Conservation (phyloP, 805 yeast genomes). For the Yarrowia sp. region DNA sequence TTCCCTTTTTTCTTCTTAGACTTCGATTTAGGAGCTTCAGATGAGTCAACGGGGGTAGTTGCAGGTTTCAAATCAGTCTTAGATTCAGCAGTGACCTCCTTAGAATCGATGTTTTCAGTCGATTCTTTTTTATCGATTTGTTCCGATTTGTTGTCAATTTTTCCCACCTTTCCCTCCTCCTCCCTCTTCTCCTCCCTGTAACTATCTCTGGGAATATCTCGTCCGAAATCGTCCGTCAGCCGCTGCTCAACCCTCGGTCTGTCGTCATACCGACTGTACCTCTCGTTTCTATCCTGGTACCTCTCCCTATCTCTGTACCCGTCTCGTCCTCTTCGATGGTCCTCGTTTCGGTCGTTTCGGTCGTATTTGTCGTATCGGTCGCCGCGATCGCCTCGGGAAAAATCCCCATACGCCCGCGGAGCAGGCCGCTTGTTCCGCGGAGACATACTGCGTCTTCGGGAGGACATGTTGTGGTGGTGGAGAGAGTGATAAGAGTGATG, state of each 20-base stretch:
- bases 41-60: neutral
- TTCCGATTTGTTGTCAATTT: neutral
- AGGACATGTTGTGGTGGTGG: neutral
- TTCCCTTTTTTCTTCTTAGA: neutral
- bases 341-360: neutral
- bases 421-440: constrained; percentile 29
- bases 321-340: neutral
- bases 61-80: no score
- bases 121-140: neutral
- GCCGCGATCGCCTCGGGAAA: neutral
- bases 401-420: constrained; percentile 1
- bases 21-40: neutral
- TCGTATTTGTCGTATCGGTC: constrained; percentile 21
- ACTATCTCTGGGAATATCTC: constrained; percentile 13
- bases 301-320: neutral
- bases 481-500: neutral
- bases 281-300: neutral
- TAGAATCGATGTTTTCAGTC: neutral
- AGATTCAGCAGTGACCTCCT: no score
- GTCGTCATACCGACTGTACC: neutral
- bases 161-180: no score
- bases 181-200: neutral
- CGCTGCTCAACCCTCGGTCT: neutral
- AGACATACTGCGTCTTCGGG: constrained; percentile 14
- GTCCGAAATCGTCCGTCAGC: constrained; percentile 19